A percentile compares a stretch with the other conserved stretches of the same genome.
Evolutionary conservation across 2,329 filamentous ascomycete species (phyloP).

Genomic region (Ophiostoma piceae): DNA sequence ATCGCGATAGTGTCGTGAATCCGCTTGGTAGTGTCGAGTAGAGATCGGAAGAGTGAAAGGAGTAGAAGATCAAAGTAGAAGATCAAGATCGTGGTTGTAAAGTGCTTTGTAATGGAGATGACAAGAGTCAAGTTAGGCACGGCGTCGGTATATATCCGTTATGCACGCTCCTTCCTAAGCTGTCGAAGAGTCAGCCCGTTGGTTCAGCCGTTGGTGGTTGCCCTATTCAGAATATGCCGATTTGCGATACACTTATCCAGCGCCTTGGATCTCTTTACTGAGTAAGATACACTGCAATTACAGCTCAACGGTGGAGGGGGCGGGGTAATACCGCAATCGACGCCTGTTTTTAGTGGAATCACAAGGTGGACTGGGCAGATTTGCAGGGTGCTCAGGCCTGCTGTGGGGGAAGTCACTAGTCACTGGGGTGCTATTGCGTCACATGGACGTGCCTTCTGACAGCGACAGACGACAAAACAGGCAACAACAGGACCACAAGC

Average conservation of each 20-base stretch:
- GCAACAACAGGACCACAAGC: not conserved
- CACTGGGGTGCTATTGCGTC: not conserved
- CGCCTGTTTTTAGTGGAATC: conserved; percentile 11
- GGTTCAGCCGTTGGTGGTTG: not conserved
- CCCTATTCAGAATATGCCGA: no score
- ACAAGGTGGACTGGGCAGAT: conserved; percentile 5
- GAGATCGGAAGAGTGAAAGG: not conserved
- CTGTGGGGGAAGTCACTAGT: not conserved
- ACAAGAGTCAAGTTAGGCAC: conserved; percentile 6
- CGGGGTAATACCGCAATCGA: conserved; percentile 4
- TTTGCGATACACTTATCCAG: not conserved
- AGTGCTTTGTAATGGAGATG: conserved; percentile 2
- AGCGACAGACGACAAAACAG: not conserved
- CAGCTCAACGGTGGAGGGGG: not conserved
- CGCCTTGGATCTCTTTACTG: not conserved
- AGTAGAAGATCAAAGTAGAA: not conserved
- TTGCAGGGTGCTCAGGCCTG: not conserved
- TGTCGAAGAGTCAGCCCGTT: not conserved
- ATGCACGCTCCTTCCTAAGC: not conserved
- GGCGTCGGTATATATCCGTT: not conserved
- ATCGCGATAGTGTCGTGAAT: not conserved
- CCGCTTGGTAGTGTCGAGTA: not conserved
- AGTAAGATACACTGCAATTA: no score
- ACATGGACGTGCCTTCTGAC: conserved; percentile 12
- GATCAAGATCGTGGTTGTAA: not conserved